Evolutionary conservation across 2,329 filamentous ascomycete genomes (phyloP), one percentile per base, ranked within the genome.

Genomic region (Cyphellophora europaea): DNA sequence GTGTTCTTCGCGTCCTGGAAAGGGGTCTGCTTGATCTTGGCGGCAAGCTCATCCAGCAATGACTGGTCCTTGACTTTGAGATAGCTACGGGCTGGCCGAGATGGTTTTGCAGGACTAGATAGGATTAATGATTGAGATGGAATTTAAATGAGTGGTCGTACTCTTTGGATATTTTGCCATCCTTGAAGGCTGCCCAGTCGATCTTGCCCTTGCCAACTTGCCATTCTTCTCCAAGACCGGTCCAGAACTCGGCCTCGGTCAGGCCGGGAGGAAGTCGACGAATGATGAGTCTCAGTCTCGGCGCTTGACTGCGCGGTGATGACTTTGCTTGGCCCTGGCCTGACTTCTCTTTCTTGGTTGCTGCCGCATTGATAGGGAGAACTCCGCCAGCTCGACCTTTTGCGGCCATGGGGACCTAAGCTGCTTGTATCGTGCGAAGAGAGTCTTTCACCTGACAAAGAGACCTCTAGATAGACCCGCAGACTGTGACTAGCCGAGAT

Each of bases 1-100:
- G 82, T 83, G 50, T 80, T 82, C 48, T 82, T 83, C 19, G 82
- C 81, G 62, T 98, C 91, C 44, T 83, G 74, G 69, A 93, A 93
- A 1, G 69, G 67, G 3, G 75, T 66, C 38, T 67, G 63, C 37
- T 82, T 78, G 30, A 96, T 79, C 21, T 66, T 65, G 13, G 88
- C 78, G 25, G 79, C 77, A 4, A 98, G 70, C 3, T 68, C 57
- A 11, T 73, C 56, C 32, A 93, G 70, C 41, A 84, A 66, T 33
- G 79, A 72, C 45, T 77, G 74, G 48, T 76, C 81, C n/a, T 75
- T 72, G 32, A 96, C 66, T 55, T 89, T 86, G 8, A 96, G 58
- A 52, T 94, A 93, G 37, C 79, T 86, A 47, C 86, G 74, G 6
- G 83, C 76, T 5, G 87, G 87, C 33, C 72, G 72, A 1, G 89